These are phyloP conservation scores for Ascochyta clinopodiicola DNA, from an alignment of 2,329 filamentous ascomycete genomes.

Conservation along the genomic window DNA sequence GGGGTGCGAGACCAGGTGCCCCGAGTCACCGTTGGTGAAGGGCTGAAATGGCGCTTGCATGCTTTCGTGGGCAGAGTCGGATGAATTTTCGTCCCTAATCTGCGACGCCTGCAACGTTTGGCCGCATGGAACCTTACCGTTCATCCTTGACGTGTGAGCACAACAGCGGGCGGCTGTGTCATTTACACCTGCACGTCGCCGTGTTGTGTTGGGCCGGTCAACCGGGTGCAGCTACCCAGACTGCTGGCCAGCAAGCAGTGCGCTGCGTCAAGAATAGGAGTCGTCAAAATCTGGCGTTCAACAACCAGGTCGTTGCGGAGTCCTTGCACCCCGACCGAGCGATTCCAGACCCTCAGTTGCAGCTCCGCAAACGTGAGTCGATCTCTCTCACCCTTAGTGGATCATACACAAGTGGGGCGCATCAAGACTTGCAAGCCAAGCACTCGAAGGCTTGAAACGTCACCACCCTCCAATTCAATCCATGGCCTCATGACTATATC, in stretches of 20 bases:
- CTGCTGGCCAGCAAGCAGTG: not conserved
- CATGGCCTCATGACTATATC: not conserved
- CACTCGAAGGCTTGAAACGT: conserved; percentile 6
- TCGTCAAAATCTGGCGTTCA: conserved; percentile 1
- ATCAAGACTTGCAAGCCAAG: conserved; percentile 13
- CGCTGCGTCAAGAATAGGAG: conserved; percentile 1
- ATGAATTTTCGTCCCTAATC: conserved; percentile 16
- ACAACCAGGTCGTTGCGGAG: conserved; percentile 5
- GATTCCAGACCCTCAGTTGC: conserved; percentile 1
- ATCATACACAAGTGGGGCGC: conserved; percentile 6
- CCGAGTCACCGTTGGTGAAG: conserved; percentile 8
- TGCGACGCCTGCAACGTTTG: not conserved
- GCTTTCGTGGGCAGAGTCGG: conserved; percentile 6
- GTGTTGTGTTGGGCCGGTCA: not conserved
- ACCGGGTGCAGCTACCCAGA: conserved; percentile 3
- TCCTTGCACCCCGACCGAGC: conserved; percentile 8
- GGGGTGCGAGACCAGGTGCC: conserved; percentile 8
- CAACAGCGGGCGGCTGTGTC: conserved; percentile 1
- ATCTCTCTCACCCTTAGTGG: conserved; percentile 5
- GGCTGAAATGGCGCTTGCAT: conserved; percentile 9
- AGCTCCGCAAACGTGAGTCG: conserved; percentile 8
- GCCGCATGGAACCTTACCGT: not conserved
- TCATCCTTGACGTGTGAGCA: conserved; percentile 3
- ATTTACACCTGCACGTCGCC: conserved; percentile 2
- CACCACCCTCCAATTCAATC: not conserved